These are phyloP conservation scores for Mycena kentingensis DNA, from an alignment of 768 basidiomycete species.

Conservation along the genomic window DNA sequence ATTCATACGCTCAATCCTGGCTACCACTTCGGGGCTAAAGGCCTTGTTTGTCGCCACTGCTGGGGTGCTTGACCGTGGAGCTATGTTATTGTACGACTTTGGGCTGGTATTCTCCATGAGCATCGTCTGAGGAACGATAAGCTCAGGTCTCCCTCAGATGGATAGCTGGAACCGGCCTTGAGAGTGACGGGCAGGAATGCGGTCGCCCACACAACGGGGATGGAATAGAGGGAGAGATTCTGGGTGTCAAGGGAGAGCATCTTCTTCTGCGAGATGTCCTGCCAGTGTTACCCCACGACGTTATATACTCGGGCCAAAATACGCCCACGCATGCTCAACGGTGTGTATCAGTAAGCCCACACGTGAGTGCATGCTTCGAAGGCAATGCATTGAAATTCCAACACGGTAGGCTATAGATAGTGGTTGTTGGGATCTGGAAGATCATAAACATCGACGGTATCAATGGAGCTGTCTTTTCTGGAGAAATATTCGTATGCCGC, in stretches of 20 bases:
- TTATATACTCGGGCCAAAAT: too few species aligned
- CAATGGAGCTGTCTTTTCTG: too few species aligned
- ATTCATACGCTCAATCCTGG: slow-evolving; percentile 36
- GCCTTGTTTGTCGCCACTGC: slow-evolving; percentile 28
- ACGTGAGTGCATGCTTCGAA: too few species aligned
- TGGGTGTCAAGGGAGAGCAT: background rate
- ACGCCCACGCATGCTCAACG: too few species aligned
- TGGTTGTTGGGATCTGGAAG: too few species aligned
- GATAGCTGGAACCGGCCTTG: slow-evolving; percentile 20
- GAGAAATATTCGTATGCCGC: too few species aligned
- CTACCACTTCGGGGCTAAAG: slow-evolving; percentile 26
- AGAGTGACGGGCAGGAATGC: slow-evolving; percentile 26
- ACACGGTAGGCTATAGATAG: too few species aligned
- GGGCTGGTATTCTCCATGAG: background rate
- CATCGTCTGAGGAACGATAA: background rate
- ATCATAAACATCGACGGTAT: too few species aligned
- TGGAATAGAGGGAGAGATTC: slow-evolving; percentile 31
- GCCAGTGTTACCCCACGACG: too few species aligned
- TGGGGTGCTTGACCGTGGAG: slow-evolving; percentile 32
- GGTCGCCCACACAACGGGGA: slow-evolving; percentile 30
- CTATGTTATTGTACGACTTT: slow-evolving; percentile 24
- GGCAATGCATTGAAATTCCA: too few species aligned
- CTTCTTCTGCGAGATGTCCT: too few species aligned
- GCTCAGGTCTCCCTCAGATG: background rate
- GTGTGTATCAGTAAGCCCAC: too few species aligned